Base-by-base conservation (phyloP, 1,139 yeast genomes). In the Pichia sp. region DNA sequence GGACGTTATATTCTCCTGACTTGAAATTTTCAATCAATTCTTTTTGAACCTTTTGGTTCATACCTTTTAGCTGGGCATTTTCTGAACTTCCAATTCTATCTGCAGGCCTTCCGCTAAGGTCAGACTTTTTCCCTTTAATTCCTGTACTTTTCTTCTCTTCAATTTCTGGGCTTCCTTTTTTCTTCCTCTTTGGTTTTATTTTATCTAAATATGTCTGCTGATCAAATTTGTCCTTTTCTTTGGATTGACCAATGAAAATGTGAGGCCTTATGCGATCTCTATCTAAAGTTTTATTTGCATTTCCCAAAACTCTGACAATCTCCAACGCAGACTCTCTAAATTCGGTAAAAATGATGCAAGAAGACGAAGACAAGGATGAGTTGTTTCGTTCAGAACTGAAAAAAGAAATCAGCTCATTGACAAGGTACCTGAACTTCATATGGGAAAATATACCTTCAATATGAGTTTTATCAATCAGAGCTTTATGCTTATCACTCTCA, bases 271-370 rank as follows among this genome's bases (percentile, higher is more conserved):
- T 75, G 4, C 65, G 61, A 5, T 54, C 54, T 36, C 47, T 30
- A 10, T 34, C 41, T 5, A 42, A 4, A 6, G 57, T 32, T 31
- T 46, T 42, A 54, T 66, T 67, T 8, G 68, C 64, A 46, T 67
- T 67, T 58, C 84, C 88, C 40, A 93, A 75, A 3, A 83, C 78
- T 56, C 82, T 80, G 1, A 89, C 90, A 52, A 95, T 86, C 59
- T 90, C 97, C 41, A 89, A 73, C 0, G 98, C 98, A 4, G 96
- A 86, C 59, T 88, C 95, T 65, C 99, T 78, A 59, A 82, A 80
- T 65, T 90, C 97, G 0, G 96, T 88, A 67, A 93, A 93, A 0
- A 93, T 78, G 51, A 93, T 93, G 1, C 86, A 95, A 5, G 61
- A 57, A 2, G 60, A 59, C 26, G 55, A 31, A 1, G 96, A 87